Percentiles rank a stretch among this genome's conserved stretches.
Conservation (phyloP, 768 basidiomycete genomes). For the Leccinum obscurum region DNA sequence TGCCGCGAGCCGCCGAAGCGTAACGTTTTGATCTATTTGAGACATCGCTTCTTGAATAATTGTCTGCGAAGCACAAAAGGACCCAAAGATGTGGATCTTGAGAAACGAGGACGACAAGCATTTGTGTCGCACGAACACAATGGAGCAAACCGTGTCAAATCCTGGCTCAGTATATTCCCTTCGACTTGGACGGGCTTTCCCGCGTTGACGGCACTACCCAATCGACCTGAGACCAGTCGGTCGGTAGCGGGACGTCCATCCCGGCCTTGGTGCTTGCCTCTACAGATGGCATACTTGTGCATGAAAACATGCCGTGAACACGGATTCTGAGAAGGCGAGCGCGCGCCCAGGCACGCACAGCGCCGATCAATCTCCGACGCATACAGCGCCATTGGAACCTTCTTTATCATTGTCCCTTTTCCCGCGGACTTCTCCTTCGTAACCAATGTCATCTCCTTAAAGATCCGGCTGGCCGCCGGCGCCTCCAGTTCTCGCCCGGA, state of each 20-base stretch:
- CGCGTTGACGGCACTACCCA: constrained; percentile 14
- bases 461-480: constrained; percentile 42
- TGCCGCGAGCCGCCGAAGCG: constrained; percentile 32
- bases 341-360: constrained; percentile 31
- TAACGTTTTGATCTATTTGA: constrained; percentile 36
- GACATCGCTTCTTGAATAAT: constrained; percentile 14
- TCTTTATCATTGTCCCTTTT: constrained; percentile 48
- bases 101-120: constrained; percentile 40
- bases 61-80: constrained; percentile 21
- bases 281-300: constrained; percentile 10
- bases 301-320: not conserved
- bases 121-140: not conserved
- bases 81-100: constrained; percentile 39
- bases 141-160: constrained; percentile 32
- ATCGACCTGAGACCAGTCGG: constrained; percentile 25
- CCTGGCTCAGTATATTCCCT: constrained; percentile 31
- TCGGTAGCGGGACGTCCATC: constrained; percentile 23
- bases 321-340: not conserved
- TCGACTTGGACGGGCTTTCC: constrained; percentile 6
- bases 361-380: constrained; percentile 38
- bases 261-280: constrained; percentile 25
- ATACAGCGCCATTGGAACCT: constrained; percentile 43
- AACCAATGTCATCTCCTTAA: constrained; percentile 53
- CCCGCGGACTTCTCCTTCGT: constrained; percentile 43
- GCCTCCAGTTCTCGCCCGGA: constrained; percentile 25